Base-by-base conservation (phyloP, 495 filamentous ascomycete species). In the Penicillium antarcticum region DNA sequence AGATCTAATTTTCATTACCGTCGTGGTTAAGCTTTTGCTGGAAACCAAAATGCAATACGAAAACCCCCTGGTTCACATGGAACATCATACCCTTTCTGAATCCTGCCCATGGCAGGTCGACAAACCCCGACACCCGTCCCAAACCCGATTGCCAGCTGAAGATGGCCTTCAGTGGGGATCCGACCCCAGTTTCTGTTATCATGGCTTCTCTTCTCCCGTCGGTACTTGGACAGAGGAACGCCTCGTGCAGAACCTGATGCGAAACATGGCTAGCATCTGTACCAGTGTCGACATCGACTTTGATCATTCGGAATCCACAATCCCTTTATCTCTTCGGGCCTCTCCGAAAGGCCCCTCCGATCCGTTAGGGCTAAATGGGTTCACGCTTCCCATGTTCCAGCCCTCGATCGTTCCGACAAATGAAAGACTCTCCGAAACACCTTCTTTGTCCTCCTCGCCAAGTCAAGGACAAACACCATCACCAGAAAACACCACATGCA, bases 171-270 rank as follows among this genome's bases (percentile, higher is more conserved):
- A 61, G 40, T 64, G 61, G 61, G 61, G 61, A 24, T 61, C 61
- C 1, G 61, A 64, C 29, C 61, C 61, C 9, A 64, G 52, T 19
- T 64, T 64, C 52, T 58, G 61, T 24, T 64, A 53, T 37, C 61
- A 64, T 32, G 58, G 61, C 21, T 64, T 56, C 37, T 61, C 61
- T 2, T 40, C 45, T 17, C 61, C 61, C 5, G 53, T 61, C 23
- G 61, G 61, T 11, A 58, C 48, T 1, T 64, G 61, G 61, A 64
- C 61, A 29, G 61, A 64, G 48, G 58, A 64, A 16, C 55, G 58
- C 0, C 35, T 64, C 1, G 50, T 56, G 2, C 52, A 45, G 16
- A 61, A 64, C 24, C 36, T 61, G 17, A 58, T 61, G 52, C 61
- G 61, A 37, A 61, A 64, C 26, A 53, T 64, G 52, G 55, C 53